Evolutionary conservation across 2,329 filamentous ascomycete species (phyloP).

Genomic region (Microcyclospora tardicrescens): DNA sequence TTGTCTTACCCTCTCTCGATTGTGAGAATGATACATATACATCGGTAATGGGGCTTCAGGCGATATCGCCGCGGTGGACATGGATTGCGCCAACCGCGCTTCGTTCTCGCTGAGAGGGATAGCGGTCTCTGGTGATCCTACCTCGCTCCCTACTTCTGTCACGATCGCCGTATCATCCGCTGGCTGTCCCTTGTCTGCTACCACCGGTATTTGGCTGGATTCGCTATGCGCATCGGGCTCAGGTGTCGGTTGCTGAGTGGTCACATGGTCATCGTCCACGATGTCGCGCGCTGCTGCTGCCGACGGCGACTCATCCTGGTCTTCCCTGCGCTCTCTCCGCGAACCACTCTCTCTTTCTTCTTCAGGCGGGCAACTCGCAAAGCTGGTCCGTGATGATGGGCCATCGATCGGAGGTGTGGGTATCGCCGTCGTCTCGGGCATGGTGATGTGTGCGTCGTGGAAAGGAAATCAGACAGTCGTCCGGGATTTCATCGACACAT

Average conservation of each 20-base stretch:
- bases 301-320: background rate
- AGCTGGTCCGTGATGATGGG: slow-evolving; percentile 9
- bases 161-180: slow-evolving; percentile 26
- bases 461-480: no score
- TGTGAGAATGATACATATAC: slow-evolving; percentile 16
- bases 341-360: slow-evolving; percentile 12
- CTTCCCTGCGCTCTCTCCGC: slow-evolving; percentile 1
- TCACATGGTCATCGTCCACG: slow-evolving; percentile 7
- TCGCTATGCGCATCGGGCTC: slow-evolving; percentile 14
- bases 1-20: slow-evolving; percentile 12
- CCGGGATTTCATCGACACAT: no score
- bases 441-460: no score
- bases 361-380: slow-evolving; percentile 30
- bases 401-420: slow-evolving; percentile 9
- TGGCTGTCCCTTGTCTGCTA: slow-evolving; percentile 28
- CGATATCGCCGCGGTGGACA: slow-evolving; percentile 16
- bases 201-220: slow-evolving; percentile 3
- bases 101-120: slow-evolving; percentile 18
- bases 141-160: slow-evolving; percentile 15
- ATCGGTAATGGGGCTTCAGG: slow-evolving; percentile 10
- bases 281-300: background rate
- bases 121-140: slow-evolving; percentile 15
- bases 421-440: no score
- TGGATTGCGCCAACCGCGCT: slow-evolving; percentile 15
- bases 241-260: slow-evolving; percentile 18